Conservation (phyloP, 2,329 filamentous ascomycete species). For the Trichophyton rubrum region DNA sequence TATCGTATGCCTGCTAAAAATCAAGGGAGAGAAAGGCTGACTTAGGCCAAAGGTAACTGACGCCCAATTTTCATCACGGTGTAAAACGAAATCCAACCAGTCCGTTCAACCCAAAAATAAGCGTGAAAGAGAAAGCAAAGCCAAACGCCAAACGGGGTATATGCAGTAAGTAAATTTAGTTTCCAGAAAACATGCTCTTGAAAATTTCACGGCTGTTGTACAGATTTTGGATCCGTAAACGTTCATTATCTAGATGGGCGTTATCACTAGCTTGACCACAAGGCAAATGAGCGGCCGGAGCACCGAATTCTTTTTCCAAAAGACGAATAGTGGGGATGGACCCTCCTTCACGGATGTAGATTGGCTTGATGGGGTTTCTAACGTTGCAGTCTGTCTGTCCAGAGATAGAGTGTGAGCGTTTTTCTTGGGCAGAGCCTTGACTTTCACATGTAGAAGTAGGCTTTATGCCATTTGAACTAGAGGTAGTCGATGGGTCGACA, state of each 20-base stretch:
- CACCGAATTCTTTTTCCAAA: conserved; percentile 82
- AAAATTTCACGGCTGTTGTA: conserved; percentile 90
- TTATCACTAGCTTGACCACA: conserved; percentile 91
- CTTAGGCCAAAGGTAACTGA: too few relatives aligned
- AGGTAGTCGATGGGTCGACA: conserved; percentile 3
- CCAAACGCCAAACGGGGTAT: background rate
- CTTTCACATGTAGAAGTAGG: background rate
- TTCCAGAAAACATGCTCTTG: conserved; percentile 62
- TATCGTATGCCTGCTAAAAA: too few relatives aligned
- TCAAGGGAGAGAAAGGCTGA: too few relatives aligned
- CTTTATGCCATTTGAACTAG: background rate
- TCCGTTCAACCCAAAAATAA: background rate
- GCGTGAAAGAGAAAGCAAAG: background rate
- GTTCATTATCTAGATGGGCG: conserved; percentile 89
- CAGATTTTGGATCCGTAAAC: conserved; percentile 75
- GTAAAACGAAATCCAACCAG: too few relatives aligned
- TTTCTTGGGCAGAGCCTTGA: background rate
- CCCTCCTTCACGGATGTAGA: conserved; percentile 92
- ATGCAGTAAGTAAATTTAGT: conserved; percentile 38
- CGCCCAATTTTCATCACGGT: too few relatives aligned
- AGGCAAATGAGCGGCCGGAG: conserved; percentile 81
- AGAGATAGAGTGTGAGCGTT: background rate
- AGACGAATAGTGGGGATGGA: conserved; percentile 92
- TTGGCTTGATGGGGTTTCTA: conserved; percentile 36
- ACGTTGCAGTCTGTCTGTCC: background rate